These are phyloP conservation scores for Aplosporella prunicola DNA, from an alignment of 2,329 filamentous ascomycete genomes.

Conservation along the genomic window DNA sequence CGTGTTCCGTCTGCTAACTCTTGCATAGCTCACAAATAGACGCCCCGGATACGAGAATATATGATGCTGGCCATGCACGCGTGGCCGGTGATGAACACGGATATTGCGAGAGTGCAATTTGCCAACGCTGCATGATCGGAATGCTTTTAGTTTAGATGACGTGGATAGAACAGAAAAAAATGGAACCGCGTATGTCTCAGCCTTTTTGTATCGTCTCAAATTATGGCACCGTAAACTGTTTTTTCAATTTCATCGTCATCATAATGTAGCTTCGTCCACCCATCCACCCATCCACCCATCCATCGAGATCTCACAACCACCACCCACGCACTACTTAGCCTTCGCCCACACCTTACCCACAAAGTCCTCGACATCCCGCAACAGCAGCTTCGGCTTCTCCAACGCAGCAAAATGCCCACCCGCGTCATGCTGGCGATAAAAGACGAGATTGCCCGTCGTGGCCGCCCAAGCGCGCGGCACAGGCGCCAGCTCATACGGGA, in stretches of 20 bases:
- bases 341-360: slow-evolving; percentile 29
- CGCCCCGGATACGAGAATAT: not conserved
- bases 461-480: slow-evolving; percentile 29
- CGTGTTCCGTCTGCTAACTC: not conserved
- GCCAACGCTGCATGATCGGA: slow-evolving; percentile 2
- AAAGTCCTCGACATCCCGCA: slow-evolving; percentile 39
- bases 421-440: slow-evolving; percentile 28
- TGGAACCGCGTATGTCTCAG: too few relatives aligned
- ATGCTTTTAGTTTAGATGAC: slow-evolving; percentile 1
- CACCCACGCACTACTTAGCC: not conserved
- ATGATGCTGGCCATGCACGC: not conserved
- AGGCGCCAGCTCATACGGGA: slow-evolving; percentile 34
- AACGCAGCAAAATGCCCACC: slow-evolving; percentile 49
- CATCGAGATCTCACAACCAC: not conserved
- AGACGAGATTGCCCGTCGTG: slow-evolving; percentile 30
- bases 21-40: slow-evolving; percentile 8
- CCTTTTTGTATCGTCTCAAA: too few relatives aligned
- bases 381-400: slow-evolving; percentile 35
- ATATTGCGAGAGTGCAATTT: not conserved
- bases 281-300: not conserved
- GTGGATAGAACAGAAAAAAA: slow-evolving; percentile 5
- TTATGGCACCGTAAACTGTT: not conserved
- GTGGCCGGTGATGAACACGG: too few relatives aligned
- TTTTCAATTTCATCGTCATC: not conserved
- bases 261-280: not conserved